Conservation (phyloP, 2,329 filamentous ascomycete genomes). For the Tolypocladium pustulatum region DNA sequence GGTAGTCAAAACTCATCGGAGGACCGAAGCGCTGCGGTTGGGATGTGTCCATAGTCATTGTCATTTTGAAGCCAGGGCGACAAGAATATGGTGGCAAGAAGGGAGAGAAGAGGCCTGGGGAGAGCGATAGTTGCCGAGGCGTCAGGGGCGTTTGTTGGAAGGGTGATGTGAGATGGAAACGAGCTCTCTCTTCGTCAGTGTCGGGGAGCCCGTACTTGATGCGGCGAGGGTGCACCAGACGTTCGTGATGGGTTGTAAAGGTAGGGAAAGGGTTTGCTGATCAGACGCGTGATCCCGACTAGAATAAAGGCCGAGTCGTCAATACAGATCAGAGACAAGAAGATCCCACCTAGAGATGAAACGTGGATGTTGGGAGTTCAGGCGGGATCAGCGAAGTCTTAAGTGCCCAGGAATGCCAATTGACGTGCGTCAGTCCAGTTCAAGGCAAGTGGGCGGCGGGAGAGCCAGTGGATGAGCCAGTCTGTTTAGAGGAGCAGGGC, state of each 20-base stretch:
- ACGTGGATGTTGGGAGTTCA: conserved; percentile 18
- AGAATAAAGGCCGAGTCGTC: conserved; percentile 34
- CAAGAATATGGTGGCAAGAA: not conserved
- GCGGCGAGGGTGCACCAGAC: not conserved
- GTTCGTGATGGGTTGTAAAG: not conserved
- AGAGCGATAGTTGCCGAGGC: not conserved
- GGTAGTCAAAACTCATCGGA: conserved; percentile 69
- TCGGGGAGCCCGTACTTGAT: not conserved
- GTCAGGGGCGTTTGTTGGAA: not conserved
- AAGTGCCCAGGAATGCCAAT: conserved; percentile 35
- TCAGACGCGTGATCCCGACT: conserved; percentile 40
- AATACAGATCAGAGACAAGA: conserved; percentile 29
- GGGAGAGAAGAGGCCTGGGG: not conserved
- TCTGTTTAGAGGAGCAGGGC: conserved; percentile 18
- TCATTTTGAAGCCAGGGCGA: conserved; percentile 50
- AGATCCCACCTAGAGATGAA: conserved; percentile 23
- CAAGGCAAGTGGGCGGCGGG: conserved; percentile 27
- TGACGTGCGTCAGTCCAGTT: conserved; percentile 29
- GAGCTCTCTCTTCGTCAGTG: not conserved
- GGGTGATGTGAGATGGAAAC: not conserved
- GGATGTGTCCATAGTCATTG: conserved; percentile 87
- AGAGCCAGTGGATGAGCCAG: conserved; percentile 25
- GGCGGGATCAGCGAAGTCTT: conserved; percentile 51
- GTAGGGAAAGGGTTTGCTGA: conserved; percentile 30
- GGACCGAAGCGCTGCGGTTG: conserved; percentile 65